Evolutionary conservation across 1,139 yeast species (phyloP).

Genomic region (Blastobotrys capitulatus): DNA sequence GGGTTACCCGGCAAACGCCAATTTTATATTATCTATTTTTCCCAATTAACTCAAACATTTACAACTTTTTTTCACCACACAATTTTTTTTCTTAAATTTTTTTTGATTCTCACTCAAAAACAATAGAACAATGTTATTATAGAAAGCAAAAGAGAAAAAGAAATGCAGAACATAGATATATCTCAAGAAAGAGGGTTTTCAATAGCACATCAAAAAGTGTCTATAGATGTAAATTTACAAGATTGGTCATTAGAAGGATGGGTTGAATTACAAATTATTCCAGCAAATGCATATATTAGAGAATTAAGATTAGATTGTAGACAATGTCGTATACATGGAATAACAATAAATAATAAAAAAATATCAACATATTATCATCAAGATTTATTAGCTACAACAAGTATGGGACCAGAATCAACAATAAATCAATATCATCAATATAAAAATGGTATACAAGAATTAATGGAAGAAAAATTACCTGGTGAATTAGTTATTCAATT

Average conservation of each 20-base stretch:
- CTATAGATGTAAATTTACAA: slow-evolving; percentile 61
- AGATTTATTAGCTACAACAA: slow-evolving; percentile 45
- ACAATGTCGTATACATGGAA: slow-evolving; percentile 59
- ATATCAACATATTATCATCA: slow-evolving; percentile 44
- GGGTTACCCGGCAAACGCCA: slow-evolving; percentile 4
- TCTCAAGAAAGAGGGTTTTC: slow-evolving; percentile 34
- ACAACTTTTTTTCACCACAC: background rate
- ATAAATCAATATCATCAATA: slow-evolving; percentile 61
- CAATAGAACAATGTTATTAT: too few species aligned
- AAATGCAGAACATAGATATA: background rate
- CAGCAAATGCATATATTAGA: slow-evolving; percentile 55
- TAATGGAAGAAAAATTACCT: slow-evolving; percentile 46
- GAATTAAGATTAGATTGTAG: slow-evolving; percentile 73
- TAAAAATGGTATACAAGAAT: slow-evolving; percentile 55
- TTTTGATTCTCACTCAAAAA: background rate
- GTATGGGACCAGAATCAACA: slow-evolving; percentile 41
- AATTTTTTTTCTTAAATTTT: background rate
- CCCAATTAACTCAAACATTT: background rate
- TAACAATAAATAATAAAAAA: slow-evolving; percentile 55
- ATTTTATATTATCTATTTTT: background rate
- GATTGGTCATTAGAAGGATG: slow-evolving; percentile 54
- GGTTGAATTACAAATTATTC: slow-evolving; percentile 78
- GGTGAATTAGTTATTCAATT: slow-evolving; percentile 68
- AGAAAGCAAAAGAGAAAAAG: background rate
- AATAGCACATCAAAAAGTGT: slow-evolving; percentile 65